A percentile compares a stretch with the other conserved stretches of the same genome.
Conservation (phyloP, 2,329 filamentous ascomycete species). For the Myotisia sp. region DNA sequence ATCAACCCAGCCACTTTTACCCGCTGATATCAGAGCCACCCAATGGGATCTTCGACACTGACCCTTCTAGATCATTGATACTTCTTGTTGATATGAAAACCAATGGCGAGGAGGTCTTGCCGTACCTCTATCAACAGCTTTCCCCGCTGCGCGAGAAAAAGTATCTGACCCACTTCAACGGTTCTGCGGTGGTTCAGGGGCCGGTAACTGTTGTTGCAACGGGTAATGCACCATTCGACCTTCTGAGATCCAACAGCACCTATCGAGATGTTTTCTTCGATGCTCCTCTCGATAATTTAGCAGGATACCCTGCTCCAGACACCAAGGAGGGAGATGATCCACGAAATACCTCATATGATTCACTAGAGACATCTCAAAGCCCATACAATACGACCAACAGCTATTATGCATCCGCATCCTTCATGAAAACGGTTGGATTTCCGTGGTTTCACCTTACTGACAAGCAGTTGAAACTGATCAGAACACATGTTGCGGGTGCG, state of each 20-base stretch:
- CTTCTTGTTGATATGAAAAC: slow-evolving; percentile 41
- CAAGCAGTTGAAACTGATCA: slow-evolving; percentile 33
- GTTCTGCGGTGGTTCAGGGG: slow-evolving; percentile 26
- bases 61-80: slow-evolving; percentile 36
- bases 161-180: slow-evolving; percentile 40
- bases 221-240: slow-evolving; percentile 38
- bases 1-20: slow-evolving; percentile 31
- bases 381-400: slow-evolving; percentile 38
- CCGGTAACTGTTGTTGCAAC: slow-evolving; percentile 42
- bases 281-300: slow-evolving; percentile 33
- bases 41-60: slow-evolving; percentile 39
- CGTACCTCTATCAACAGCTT: slow-evolving; percentile 30
- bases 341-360: not conserved
- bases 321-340: not conserved
- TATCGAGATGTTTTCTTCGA: slow-evolving; percentile 45
- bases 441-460: slow-evolving; percentile 37
- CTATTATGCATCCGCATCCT: slow-evolving; percentile 44
- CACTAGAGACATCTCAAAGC: slow-evolving; percentile 9
- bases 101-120: slow-evolving; percentile 25
- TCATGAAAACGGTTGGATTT: slow-evolving; percentile 34
- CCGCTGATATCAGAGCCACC: slow-evolving; percentile 17
- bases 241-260: slow-evolving; percentile 32
- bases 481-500: slow-evolving; percentile 39
- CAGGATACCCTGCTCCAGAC: not conserved
- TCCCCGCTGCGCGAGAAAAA: slow-evolving; percentile 34